A percentile compares a stretch with the other conserved stretches of the same genome.
phyloP scores from a whole-genome alignment of 1,284 basidiomycete genomes.

The Vanrija sp. region DNA sequence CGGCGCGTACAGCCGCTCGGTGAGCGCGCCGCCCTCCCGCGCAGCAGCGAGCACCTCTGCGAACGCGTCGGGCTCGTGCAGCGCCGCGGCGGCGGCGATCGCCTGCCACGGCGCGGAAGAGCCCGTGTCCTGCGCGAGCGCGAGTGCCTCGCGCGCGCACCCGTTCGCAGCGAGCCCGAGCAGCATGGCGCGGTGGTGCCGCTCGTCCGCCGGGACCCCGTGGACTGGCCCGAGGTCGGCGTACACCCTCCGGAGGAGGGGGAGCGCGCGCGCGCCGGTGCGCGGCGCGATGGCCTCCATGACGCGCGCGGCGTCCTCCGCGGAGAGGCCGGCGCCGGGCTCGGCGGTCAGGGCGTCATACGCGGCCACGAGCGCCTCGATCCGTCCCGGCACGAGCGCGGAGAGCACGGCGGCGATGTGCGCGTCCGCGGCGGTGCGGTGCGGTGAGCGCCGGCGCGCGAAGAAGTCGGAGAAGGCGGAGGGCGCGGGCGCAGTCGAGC shows the following conservation, averaged over 20 bases:
- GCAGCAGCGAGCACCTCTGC: neutral
- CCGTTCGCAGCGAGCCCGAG: neutral
- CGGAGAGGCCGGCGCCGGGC: neutral
- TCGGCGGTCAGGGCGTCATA: conserved; percentile 5
- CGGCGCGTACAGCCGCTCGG: conserved; percentile 3
- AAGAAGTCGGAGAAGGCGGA: conserved; percentile 2
- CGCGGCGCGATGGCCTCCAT: neutral
- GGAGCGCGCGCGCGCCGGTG: neutral
- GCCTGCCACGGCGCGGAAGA: neutral
- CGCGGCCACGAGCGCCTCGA: neutral
- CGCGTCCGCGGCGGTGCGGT: neutral
- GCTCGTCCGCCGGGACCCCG: neutral
- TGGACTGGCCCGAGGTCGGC: conserved; percentile 7
- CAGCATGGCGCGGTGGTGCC: neutral
- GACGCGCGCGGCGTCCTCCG: neutral
- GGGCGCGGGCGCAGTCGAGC: neutral
- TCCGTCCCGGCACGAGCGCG: neutral
- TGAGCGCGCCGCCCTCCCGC: neutral
- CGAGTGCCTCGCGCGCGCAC: too few species aligned
- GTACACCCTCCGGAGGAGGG: conserved; percentile 15
- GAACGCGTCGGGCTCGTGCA: neutral
- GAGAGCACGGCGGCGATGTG: neutral
- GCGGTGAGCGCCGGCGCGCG: neutral
- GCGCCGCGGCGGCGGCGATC: neutral
- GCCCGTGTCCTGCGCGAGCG: too few species aligned